phyloP scores from a whole-genome alignment of 2,329 filamentous ascomycete genomes.

The Curvularia lunata region DNA sequence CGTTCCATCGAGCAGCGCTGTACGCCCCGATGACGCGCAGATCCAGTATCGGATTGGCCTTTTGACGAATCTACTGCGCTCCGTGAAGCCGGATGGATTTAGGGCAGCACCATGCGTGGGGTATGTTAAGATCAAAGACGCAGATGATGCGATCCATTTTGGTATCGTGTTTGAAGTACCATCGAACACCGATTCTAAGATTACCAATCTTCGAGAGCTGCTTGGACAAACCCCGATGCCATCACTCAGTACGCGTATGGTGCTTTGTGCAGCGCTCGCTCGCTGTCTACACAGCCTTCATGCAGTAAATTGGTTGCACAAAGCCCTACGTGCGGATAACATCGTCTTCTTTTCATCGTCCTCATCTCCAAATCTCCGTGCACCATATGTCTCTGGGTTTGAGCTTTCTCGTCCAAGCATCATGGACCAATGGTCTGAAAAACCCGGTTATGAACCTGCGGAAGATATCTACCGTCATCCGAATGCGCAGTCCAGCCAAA shows the following conservation, averaged over 20 bases:
- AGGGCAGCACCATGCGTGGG: neutral
- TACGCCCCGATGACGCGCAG: neutral
- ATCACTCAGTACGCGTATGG: neutral
- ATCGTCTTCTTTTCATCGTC: constrained; percentile 58
- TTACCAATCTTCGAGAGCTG: neutral
- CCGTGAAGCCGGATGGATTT: neutral
- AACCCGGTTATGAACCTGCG: constrained; percentile 53
- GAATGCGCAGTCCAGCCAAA: constrained; percentile 47
- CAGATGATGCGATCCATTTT: neutral
- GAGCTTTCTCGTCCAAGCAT: constrained; percentile 61
- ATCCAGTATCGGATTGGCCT: neutral
- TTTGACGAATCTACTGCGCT: neutral
- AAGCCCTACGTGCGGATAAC: constrained; percentile 62
- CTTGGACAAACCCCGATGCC: neutral
- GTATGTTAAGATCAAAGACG: neutral
- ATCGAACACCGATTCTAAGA: neutral
- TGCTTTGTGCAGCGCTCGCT: neutral
- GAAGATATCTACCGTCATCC: constrained; percentile 62
- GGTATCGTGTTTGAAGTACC: neutral
- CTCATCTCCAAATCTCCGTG: constrained; percentile 45
- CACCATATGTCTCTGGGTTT: constrained; percentile 60
- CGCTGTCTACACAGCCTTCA: constrained; percentile 51
- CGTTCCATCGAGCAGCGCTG: neutral
- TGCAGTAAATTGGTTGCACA: constrained; percentile 64
- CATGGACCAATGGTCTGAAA: constrained; percentile 60